Evolutionary conservation across 495 filamentous ascomycete species (phyloP), one percentile per base, ranked within the genome.

Genomic region (Xylaria nigripes): DNA sequence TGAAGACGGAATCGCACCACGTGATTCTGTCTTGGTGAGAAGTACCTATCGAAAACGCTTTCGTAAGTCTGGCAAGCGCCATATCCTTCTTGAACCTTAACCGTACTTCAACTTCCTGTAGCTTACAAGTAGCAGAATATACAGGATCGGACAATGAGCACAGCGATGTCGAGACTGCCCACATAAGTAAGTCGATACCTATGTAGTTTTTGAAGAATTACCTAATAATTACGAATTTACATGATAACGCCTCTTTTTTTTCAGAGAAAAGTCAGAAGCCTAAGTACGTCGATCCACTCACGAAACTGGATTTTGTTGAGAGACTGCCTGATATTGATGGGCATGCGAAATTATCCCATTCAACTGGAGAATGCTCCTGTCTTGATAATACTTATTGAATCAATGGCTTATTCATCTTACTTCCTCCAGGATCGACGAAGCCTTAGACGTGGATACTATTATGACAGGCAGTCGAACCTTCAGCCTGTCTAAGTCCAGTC

Each of bases 271-370:
- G 23, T 10, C 36, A n/a, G 21, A 45, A 45, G 50, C 10, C 16
- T 8, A 53, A 45, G 29, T 27, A 36, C 34, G 50, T 45, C 18
- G 50, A 53, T 38, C 41, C 40, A 21, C 29, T 45, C 34, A 53
- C 29, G 19, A 32, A 15, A 32, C 32, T 48, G 8, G 34, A 43
- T 5, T 30, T 18, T 48, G 36, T 42, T 55, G 30, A 48, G 44
- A 48, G 43, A 23, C 19, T 55, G 45, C 45, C 44, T 16, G 44
- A 55, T 10, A 27, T 55, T 32, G 36, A 48, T 30, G 51, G 51
- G n/a, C 12, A 29, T 27, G 34, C 51, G 43, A 22, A 43, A 48
- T 18, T 55, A 55, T 55, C 44, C 23, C 34, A 42, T 48, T 16
- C 21, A 40, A 30, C 16, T 55, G 7, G 30, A n/a, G 51, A 41